Evolutionary conservation across 805 yeast genomes (phyloP), one percentile per base, ranked within the genome.

Genomic region (Metschnikowia sp.): DNA sequence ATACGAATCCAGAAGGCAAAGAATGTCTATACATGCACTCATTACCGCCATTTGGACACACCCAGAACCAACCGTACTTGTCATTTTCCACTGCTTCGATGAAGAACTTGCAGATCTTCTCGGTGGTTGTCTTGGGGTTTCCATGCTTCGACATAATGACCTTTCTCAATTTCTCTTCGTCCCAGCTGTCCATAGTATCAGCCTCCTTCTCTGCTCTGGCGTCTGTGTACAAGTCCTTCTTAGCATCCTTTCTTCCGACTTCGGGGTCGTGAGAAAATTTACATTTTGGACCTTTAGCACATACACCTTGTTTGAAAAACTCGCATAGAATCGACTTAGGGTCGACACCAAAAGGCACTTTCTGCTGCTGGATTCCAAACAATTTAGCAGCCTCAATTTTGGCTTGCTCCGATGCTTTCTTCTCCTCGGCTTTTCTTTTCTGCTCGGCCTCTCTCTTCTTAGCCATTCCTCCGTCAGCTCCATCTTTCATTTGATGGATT

Each of bases 41-140:
- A 51, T 86, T 82, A 55, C 96, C 97, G 36, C 92, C 91, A 58
- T 88, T 88, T 28, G 99, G 99, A 74, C 99, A 94, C 18, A 79
- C 77, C 99, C 99, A 94, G 70, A 94, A 91, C 99, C 99, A 94
- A 62, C 99, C 99, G 65, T 94, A 94, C 64, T 92, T 92, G 49
- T 92, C 94, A 62, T 90, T 89, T 64, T 94, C 99, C 48, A 94
- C 97, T 0, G 99, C 98, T 50, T 90, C 96, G 55, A 94, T 88
- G 72, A 94, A 95, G 68, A 68, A 82, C 66, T 91, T 94, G 79
- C 99, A 94, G 41, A 94, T 88, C 56, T 80, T 94, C 55, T 92
- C 97, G 0, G 99, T 94, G 11, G 97, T 90, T 10, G 97, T 89
- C 65, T 83, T 83, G 46, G 85, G 90, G 65, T 94, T 94, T 43